These are phyloP conservation scores for Sporisorium sorghi DNA, from an alignment of 1,284 basidiomycete species.

Conservation along the genomic window DNA sequence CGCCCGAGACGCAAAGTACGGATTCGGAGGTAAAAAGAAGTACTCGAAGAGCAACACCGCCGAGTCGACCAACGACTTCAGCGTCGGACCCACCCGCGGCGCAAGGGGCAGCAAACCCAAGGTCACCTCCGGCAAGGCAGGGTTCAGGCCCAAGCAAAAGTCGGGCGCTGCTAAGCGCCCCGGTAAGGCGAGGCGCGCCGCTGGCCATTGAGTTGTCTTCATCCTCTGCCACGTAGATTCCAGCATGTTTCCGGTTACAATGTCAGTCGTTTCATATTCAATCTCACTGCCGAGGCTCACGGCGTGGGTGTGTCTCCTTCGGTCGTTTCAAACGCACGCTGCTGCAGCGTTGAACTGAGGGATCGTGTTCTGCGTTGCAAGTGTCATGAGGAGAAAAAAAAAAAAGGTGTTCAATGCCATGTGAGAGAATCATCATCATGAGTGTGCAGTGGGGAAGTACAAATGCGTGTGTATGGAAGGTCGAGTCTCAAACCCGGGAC, in stretches of 20 bases:
- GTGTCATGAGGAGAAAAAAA: no score
- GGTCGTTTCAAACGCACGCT: no score
- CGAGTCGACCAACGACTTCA: slow-evolving; percentile 63
- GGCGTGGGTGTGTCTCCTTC: no score
- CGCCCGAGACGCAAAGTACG: slow-evolving; percentile 63
- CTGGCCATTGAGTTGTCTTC: slow-evolving; percentile 21
- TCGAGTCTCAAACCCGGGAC: no score
- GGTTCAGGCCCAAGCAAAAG: slow-evolving; percentile 42
- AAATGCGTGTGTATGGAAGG: not conserved
- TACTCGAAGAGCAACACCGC: slow-evolving; percentile 64
- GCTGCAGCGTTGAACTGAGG: no score
- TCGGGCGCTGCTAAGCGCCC: slow-evolving; percentile 44
- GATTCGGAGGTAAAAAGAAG: slow-evolving; percentile 66
- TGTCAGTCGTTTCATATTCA: no score
- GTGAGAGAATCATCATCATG: no score
- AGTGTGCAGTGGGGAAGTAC: not conserved
- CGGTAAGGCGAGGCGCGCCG: slow-evolving; percentile 42
- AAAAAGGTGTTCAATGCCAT: no score
- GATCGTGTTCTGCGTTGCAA: no score
- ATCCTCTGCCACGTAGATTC: no score
- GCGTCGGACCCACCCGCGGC: slow-evolving; percentile 37
- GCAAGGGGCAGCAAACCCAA: slow-evolving; percentile 39
- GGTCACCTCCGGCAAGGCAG: slow-evolving; percentile 31
- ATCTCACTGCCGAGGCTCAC: no score
- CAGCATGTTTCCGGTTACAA: not conserved